Base-by-base conservation (phyloP, 176 grass and related monocot genomes). In the Oryza glaberrima region DNA sequence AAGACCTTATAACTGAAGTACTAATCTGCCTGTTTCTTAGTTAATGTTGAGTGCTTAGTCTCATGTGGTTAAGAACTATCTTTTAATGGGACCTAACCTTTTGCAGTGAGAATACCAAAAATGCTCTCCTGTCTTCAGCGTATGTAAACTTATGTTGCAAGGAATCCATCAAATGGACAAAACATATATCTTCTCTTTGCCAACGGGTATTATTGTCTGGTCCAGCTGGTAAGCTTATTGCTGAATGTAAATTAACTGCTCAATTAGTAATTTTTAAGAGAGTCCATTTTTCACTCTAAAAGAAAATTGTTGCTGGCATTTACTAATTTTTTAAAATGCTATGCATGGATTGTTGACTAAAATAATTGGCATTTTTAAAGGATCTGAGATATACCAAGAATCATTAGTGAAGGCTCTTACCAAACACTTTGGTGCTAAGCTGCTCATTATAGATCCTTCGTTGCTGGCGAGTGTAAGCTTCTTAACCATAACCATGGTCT, bases 361-460 rank as follows among this genome's bases (percentile, higher is more conserved):
- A 79, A 77, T 43, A 66, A 67, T 60, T 73, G 63, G 40, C 68
- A 67, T 69, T 11, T 44, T 56, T 84, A 23, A 78, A 98, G 96
- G 96, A 38, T 92, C 93, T 83, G 96, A 98, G 73, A 98, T 98
- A 66, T 98, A 98, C 89, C 93, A 94, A 90, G 96, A 98, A 85
- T 90, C 69, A 69, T 84, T 95, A 81, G 90, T 95, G 68, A 98
- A 94, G 81, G 88, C 91, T 71, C 93, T 98, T 35, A 73, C 93
- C 69, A 95, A 98, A 80, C 80, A 91, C 72, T 98, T 98, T 61
- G 77, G 71, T 81, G 96, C 96, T 87, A 93, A 90, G 76, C 80
- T 98, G 82, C 91, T 98, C 47, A 66, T 92, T 10, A 58, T 98
- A 80, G 96, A 98, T 89, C 92, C 87, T 65, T 85, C 82, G 32